Evolutionary conservation across 2,329 filamentous ascomycete species (phyloP).

Genomic region (Hypoxylon sp.): DNA sequence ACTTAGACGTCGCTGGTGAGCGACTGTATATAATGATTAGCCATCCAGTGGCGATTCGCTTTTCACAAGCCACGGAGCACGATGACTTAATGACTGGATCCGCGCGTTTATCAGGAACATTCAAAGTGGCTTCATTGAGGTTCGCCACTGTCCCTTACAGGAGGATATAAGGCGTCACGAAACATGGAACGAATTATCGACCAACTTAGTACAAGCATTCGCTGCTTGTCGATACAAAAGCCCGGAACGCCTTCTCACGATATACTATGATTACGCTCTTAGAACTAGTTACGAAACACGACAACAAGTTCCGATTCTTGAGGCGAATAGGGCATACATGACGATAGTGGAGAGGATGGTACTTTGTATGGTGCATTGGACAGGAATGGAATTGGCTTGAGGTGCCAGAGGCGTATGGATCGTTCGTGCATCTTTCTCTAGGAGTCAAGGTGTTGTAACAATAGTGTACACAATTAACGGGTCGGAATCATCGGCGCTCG

Average conservation of each 20-base stretch:
- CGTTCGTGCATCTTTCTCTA: conserved; percentile 5
- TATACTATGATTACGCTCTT: conserved; percentile 3
- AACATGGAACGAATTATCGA: neutral
- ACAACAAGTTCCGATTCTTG: conserved; percentile 4
- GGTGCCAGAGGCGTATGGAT: conserved; percentile 18
- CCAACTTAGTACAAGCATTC: neutral
- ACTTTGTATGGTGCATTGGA: conserved; percentile 28
- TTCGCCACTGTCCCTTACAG: neutral
- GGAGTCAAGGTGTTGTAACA: conserved; percentile 27
- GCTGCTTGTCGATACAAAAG: neutral
- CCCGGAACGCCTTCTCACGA: neutral
- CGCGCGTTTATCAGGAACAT: neutral
- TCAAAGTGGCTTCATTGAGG: neutral
- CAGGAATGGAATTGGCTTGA: conserved; percentile 14
- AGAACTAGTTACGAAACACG: conserved; percentile 6
- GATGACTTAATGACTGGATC: neutral
- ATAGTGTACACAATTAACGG: conserved; percentile 26
- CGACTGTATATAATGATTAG: neutral
- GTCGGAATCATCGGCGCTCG: neutral
- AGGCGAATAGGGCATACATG: conserved; percentile 8
- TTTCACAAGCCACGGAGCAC: neutral
- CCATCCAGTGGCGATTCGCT: neutral
- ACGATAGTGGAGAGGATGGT: conserved; percentile 5
- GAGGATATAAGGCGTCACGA: neutral
- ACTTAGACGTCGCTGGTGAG: conserved; percentile 50